Percentiles rank a stretch among this genome's conserved stretches.
These are phyloP conservation scores for Catharanthus roseus DNA, from an alignment of 257 asterid genomes.

Conservation along the genomic window DNA sequence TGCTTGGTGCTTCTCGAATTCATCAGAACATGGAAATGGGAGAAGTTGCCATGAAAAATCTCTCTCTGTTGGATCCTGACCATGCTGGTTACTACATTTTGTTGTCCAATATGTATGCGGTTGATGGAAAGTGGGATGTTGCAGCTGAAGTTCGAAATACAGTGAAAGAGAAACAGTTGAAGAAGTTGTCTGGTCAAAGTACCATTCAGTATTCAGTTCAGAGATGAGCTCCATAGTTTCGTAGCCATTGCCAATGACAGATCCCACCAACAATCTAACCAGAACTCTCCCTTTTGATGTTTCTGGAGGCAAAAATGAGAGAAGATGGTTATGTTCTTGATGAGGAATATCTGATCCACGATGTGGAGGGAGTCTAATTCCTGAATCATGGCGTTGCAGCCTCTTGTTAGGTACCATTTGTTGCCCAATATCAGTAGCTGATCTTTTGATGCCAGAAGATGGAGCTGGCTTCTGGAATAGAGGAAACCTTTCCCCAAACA, in stretches of 20 bases:
- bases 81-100: slow-evolving; percentile 50
- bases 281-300: slow-evolving; percentile 20
- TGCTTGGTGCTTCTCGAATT: slow-evolving; percentile 57
- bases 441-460: neutral
- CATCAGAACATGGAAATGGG: slow-evolving; percentile 52
- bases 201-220: slow-evolving; percentile 32
- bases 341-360: slow-evolving; percentile 15
- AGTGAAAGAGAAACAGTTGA: slow-evolving; percentile 39
- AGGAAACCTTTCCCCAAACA: neutral
- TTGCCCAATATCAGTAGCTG: neutral
- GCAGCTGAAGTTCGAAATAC: slow-evolving; percentile 47
- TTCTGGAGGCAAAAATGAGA: slow-evolving; percentile 29
- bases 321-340: slow-evolving; percentile 17
- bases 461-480: neutral
- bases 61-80: slow-evolving; percentile 30
- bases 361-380: neutral
- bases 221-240: slow-evolving; percentile 27
- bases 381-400: neutral
- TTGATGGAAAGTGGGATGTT: slow-evolving; percentile 51
- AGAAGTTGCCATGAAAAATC: slow-evolving; percentile 50
- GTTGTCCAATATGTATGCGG: slow-evolving; percentile 57
- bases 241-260: slow-evolving; percentile 40
- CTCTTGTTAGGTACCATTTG: neutral
- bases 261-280: slow-evolving; percentile 23
- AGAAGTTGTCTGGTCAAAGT: slow-evolving; percentile 46